These are phyloP conservation scores for Trichoderma koningiopsis DNA, from an alignment of 2,329 filamentous ascomycete species.

Conservation along the genomic window DNA sequence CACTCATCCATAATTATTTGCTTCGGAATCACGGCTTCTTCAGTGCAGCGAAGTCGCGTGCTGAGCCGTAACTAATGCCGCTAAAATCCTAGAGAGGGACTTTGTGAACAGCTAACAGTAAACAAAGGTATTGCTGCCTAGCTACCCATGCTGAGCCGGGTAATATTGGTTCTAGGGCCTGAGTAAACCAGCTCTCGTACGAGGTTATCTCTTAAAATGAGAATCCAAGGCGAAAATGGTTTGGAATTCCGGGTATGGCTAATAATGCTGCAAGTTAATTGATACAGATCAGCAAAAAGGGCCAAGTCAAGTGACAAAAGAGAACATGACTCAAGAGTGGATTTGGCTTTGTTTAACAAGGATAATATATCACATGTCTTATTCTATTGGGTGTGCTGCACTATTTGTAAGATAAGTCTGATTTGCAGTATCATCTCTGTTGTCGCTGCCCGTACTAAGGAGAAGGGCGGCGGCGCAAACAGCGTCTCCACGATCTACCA, in stretches of 20 bases:
- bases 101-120: neutral
- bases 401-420: too few relatives aligned
- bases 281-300: neutral
- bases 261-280: neutral
- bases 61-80: neutral
- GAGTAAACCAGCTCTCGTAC: neutral
- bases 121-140: neutral
- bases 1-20: neutral
- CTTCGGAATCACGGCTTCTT: neutral
- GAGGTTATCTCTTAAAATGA: neutral
- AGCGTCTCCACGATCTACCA: neutral
- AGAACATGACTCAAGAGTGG: neutral
- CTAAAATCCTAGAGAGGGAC: neutral
- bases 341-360: neutral
- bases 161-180: neutral
- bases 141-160: neutral
- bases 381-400: neutral
- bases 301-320: neutral
- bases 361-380: neutral
- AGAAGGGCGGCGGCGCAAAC: neutral
- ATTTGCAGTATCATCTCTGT: neutral
- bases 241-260: neutral
- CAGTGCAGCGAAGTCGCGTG: neutral
- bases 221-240: neutral
- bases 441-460: neutral